A percentile compares a stretch with the other conserved stretches of the same genome.
Evolutionary conservation across 148 eudicot genomes (phyloP).

Genomic region (Polygonum aviculare): DNA sequence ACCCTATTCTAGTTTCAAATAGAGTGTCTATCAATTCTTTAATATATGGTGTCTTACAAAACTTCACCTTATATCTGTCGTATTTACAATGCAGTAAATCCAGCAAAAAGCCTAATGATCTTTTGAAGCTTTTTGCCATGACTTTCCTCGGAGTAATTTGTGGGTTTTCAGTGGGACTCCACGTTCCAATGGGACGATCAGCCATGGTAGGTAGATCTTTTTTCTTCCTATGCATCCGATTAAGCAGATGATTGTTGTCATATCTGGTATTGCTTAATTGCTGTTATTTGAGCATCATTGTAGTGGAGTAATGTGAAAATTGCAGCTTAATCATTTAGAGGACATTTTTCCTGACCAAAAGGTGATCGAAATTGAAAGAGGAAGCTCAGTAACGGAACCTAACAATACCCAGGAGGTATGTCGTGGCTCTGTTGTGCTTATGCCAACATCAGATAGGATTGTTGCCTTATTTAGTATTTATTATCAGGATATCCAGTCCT

Average conservation of each 20-base stretch:
- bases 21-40: background rate
- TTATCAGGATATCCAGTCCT: background rate
- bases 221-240: background rate
- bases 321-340: slow-evolving; percentile 11
- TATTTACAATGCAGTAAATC: slow-evolving; percentile 1
- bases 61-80: background rate
- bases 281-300: background rate
- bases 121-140: slow-evolving; percentile 1
- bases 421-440: background rate
- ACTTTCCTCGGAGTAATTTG: slow-evolving; percentile 1
- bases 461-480: background rate
- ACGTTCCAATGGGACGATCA: slow-evolving; percentile 7
- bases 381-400: background rate
- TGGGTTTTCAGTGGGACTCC: slow-evolving; percentile 7
- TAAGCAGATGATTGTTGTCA: background rate
- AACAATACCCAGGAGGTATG: background rate
- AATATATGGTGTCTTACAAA: background rate
- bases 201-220: background rate
- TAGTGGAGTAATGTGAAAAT: background rate
- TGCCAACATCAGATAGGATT: background rate
- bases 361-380: background rate
- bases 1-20: background rate
- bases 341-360: background rate
- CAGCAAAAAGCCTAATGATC: background rate
- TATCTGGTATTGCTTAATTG: background rate